phyloP scores from a whole-genome alignment of 2,329 filamentous ascomycete species.

The Phialophora macrospora region DNA sequence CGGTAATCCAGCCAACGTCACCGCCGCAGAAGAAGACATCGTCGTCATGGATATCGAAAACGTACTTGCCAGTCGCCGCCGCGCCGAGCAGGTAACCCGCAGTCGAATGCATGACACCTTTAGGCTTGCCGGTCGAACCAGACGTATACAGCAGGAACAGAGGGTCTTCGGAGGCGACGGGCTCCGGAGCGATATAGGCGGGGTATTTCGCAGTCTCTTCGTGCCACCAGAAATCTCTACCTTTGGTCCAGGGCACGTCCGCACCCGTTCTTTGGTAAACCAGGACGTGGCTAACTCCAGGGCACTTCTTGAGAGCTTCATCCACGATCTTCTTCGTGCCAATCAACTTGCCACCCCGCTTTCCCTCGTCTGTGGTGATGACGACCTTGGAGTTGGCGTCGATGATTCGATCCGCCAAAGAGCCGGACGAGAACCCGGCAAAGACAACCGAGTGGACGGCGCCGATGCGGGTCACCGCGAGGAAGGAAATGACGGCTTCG shows the following conservation, averaged over 20 bases:
- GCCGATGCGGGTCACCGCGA: slow-evolving; percentile 89
- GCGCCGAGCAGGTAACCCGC: slow-evolving; percentile 93
- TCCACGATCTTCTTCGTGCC: slow-evolving; percentile 98
- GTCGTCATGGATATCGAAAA: slow-evolving; percentile 94
- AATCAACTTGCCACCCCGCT: slow-evolving; percentile 95
- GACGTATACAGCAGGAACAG: slow-evolving; percentile 98
- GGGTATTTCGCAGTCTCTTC: slow-evolving; percentile 98
- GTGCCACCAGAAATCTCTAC: slow-evolving; percentile 96
- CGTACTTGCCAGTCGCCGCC: slow-evolving; percentile 93
- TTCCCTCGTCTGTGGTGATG: slow-evolving; percentile 97
- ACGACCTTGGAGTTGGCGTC: slow-evolving; percentile 91
- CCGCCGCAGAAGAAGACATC: slow-evolving; percentile 97
- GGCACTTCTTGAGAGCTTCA: slow-evolving; percentile 94
- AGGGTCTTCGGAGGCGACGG: slow-evolving; percentile 91
- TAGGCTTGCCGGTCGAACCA: slow-evolving; percentile 96
- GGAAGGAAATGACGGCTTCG: slow-evolving; percentile 86
- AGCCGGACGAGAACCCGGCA: slow-evolving; percentile 95
- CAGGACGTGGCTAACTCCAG: slow-evolving; percentile 79
- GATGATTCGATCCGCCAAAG: slow-evolving; percentile 89
- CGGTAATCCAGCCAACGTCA: slow-evolving; percentile 98
- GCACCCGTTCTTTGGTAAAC: slow-evolving; percentile 96
- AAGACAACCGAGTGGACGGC: slow-evolving; percentile 98
- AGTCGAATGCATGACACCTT: slow-evolving; percentile 98
- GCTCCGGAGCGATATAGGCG: slow-evolving; percentile 84
- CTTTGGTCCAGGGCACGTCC: slow-evolving; percentile 86